Percentiles rank a stretch among this genome's conserved stretches.
These are phyloP conservation scores for Verticillium klebahnii DNA, from an alignment of 2,329 filamentous ascomycete species.

Conservation along the genomic window DNA sequence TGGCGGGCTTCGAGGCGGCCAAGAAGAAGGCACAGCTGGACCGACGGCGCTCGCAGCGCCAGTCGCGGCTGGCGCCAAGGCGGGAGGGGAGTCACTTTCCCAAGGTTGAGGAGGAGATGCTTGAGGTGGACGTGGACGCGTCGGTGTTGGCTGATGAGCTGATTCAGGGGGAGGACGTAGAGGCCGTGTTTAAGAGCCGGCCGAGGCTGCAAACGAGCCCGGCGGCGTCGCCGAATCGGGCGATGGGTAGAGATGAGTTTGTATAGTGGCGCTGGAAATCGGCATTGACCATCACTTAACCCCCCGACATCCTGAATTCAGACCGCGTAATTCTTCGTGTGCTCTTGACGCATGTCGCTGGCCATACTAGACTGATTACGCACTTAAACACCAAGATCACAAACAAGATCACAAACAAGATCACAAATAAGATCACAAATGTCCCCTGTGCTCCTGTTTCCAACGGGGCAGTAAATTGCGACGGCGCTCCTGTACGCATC, in stretches of 20 bases:
- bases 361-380: no score
- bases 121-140: conserved; percentile 25
- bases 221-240: conserved; percentile 41
- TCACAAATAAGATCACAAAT: no score
- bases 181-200: conserved; percentile 78
- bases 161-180: conserved; percentile 67
- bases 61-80: conserved; percentile 26
- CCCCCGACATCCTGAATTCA: no score
- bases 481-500: not conserved
- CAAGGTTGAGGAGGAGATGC: conserved; percentile 40
- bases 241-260: conserved; percentile 10
- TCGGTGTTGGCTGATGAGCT: conserved; percentile 61
- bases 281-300: no score
- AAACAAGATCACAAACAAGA: no score
- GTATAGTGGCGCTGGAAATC: not conserved
- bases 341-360: no score
- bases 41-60: conserved; percentile 44
- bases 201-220: conserved; percentile 79
- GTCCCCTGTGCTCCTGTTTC: no score
- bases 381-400: no score
- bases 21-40: conserved; percentile 58
- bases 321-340: no score
- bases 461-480: not conserved
- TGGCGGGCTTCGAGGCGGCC: conserved; percentile 58
- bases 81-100: conserved; percentile 43